Base-by-base conservation (phyloP, 352 stramenopile genomes). In the Elongisporangium senticosum region DNA sequence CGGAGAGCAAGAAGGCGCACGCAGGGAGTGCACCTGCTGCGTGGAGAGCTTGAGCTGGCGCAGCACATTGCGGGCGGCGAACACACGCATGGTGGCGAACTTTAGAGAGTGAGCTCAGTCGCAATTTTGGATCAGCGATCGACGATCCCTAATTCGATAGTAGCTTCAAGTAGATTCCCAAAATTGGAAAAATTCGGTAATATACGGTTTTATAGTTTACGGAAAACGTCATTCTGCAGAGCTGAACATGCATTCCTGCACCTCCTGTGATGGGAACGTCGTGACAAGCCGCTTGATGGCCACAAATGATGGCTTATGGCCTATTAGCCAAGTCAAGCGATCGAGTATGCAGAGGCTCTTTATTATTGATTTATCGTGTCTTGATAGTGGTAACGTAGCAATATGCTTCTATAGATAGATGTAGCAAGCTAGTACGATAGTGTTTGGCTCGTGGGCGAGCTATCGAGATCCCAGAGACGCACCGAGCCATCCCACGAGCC, bases 401-500 rank as follows among this genome's bases (percentile, higher is more conserved):
- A 37, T 5, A 11, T 37, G 26, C 26, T 14, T 39, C 28, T 13
- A 39, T 39, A 39, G 28, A 39, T 39, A 39, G 33, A 43, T 43
- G 11, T 17, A 43, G 33, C 33, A 43, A 43, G 2, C 33, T 43
- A 43, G 13, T 43, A 43, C 8, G 33, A 43, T 43, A 6, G 7
- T 17, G 33, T 43, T 4, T 43, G 33, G 13, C 33, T 43, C 11
- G 33, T 43, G 33, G 33, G 33, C 11, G 33, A 43, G 33, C 33
- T 43, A 3, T 89, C 79, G 49, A 92, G 66, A 60, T 89, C 79
- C 76, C 77, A 92, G 2, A 90, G 61, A 1, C 80, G 76, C 19
- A 91, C 62, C 17, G 77, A 75, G 53, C 84, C 84, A 60, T 94
- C 84, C 81, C 81, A 93, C 4, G 82, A 87, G 14, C 72, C 71